phyloP scores from a whole-genome alignment of 805 yeast genomes.

The Zygosaccharomyces bailii region DNA sequence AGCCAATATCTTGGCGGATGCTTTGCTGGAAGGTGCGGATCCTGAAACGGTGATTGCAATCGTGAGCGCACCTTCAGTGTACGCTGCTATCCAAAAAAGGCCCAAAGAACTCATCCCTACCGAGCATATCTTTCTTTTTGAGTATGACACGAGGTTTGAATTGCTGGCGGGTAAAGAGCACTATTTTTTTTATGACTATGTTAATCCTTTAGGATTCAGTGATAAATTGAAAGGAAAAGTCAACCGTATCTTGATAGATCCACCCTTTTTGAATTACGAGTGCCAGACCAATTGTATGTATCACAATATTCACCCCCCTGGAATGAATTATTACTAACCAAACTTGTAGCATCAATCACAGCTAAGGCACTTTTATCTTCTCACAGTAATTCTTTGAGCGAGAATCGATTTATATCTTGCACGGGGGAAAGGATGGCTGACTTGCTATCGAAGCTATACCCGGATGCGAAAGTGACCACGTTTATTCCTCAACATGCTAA shows the following conservation, averaged over 20 bases:
- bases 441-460: conserved; percentile 58
- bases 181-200: conserved; percentile 74
- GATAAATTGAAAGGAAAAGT: conserved; percentile 55
- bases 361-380: conserved; percentile 54
- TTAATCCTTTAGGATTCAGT: conserved; percentile 61
- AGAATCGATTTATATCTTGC: conserved; percentile 58
- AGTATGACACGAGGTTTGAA: conserved; percentile 73
- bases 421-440: conserved; percentile 87
- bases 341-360: conserved; percentile 44
- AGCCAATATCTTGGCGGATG: conserved; percentile 63
- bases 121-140: conserved; percentile 67
- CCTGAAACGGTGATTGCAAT: conserved; percentile 66
- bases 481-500: conserved; percentile 79
- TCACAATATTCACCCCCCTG: neutral
- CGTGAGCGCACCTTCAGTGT: conserved; percentile 89
- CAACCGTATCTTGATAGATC: conserved; percentile 75
- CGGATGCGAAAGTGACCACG: conserved; percentile 58
- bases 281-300: conserved; percentile 65
- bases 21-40: conserved; percentile 73
- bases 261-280: conserved; percentile 79
- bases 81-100: conserved; percentile 68
- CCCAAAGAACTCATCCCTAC: conserved; percentile 56
- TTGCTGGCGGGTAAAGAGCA: conserved; percentile 63
- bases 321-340: conserved; percentile 9
- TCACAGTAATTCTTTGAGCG: conserved; percentile 40